Conservation (phyloP, 176 grass and related monocot genomes). For the Eragrostis curvula region DNA sequence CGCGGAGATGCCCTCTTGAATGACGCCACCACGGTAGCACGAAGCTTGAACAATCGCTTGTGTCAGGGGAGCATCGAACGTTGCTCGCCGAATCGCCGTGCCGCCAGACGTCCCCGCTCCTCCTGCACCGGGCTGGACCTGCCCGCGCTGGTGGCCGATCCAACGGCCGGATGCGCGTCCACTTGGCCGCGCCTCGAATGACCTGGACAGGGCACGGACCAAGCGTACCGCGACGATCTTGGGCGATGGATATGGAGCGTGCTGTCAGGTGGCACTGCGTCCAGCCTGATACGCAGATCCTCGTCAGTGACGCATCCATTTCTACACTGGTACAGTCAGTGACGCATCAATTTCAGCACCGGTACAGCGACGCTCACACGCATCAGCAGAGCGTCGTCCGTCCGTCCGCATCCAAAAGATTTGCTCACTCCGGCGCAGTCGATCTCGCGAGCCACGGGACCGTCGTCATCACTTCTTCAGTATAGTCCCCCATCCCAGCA, state of each 20-base stretch:
- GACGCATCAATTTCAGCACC: no score
- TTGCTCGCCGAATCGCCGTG: conserved; percentile 6
- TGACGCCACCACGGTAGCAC: neutral
- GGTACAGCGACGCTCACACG: neutral
- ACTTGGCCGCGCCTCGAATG: no score
- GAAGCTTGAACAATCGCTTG: neutral
- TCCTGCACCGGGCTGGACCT: no score
- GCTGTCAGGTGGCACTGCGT: neutral
- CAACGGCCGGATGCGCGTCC: no score
- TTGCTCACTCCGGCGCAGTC: neutral
- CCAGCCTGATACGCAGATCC: neutral
- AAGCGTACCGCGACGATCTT: neutral
- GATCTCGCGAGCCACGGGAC: neutral
- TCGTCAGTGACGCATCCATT: neutral
- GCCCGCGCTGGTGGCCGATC: no score
- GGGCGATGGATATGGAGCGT: conserved; percentile 7
- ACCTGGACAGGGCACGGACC: neutral
- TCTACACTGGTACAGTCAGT: neutral
- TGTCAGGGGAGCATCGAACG: neutral
- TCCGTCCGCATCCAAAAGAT: conserved; percentile 12
- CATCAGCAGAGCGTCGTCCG: neutral
- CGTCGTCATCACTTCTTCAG: neutral
- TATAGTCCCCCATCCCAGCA: neutral
- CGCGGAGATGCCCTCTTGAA: neutral
- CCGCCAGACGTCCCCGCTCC: neutral